Percentiles rank a stretch among this genome's conserved stretches.
Conservation (phyloP, 192 early-diverging fungal species). For the Umbelopsis isabellina region DNA sequence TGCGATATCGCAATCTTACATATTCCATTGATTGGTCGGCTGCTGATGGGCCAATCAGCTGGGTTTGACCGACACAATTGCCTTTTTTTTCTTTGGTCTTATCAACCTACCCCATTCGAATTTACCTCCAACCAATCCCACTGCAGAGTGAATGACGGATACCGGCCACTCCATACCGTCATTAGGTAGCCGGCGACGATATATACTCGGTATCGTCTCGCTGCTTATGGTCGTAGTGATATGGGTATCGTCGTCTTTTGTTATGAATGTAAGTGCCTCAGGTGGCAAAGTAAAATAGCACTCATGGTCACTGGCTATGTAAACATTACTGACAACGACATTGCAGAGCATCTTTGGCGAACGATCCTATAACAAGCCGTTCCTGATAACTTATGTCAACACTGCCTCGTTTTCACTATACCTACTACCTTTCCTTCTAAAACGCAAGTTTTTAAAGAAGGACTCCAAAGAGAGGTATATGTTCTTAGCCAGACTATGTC, state of each 20-base stretch:
- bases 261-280: conserved; percentile 63
- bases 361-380: conserved; percentile 72
- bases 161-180: not conserved
- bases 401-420: conserved; percentile 78
- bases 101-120: no score
- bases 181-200: conserved; percentile 41
- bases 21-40: no score
- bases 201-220: conserved; percentile 62
- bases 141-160: conserved; percentile 10
- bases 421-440: conserved; percentile 48
- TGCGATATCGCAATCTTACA: no score
- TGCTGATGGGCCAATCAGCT: no score
- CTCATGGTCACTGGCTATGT: no score
- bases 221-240: conserved; percentile 75
- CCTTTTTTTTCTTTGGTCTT: no score
- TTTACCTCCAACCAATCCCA: no score
- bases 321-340: not conserved
- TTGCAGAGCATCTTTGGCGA: conserved; percentile 69
- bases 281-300: not conserved
- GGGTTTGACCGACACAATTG: no score
- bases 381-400: conserved; percentile 80
- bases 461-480: not conserved
- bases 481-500: not conserved
- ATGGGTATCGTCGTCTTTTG: conserved; percentile 79
- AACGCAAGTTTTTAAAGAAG: conserved; percentile 5